Percentiles rank a stretch among this genome's conserved stretches.
phyloP scores from a whole-genome alignment of 169 alveolate species.

The Cryptosporidium ryanae region DNA sequence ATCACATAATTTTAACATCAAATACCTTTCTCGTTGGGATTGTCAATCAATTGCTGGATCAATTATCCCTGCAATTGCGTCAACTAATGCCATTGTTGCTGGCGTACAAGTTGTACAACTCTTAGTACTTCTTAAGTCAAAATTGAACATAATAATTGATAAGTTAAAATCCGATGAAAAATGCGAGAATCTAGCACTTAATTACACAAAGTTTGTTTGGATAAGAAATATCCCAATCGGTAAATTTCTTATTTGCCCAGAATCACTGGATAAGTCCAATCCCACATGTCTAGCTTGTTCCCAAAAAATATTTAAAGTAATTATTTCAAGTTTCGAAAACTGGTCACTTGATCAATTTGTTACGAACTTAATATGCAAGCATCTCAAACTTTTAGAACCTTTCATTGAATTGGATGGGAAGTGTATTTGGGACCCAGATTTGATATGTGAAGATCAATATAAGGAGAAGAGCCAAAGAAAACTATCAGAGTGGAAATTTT shows the following conservation, averaged over 20 bases:
- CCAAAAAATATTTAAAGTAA: constrained; percentile 75
- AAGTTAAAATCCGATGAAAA: constrained; percentile 44
- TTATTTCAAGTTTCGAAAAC: constrained; percentile 71
- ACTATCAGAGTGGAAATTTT: constrained; percentile 38
- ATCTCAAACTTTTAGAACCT: constrained; percentile 37
- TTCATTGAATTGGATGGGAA: constrained; percentile 45
- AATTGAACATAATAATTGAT: constrained; percentile 73
- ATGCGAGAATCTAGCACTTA: constrained; percentile 49
- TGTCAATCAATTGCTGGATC: constrained; percentile 96
- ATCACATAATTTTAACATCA: constrained; percentile 89
- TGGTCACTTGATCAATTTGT: constrained; percentile 77
- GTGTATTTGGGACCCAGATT: constrained; percentile 74
- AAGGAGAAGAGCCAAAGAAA: not conserved
- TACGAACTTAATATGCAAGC: constrained; percentile 41
- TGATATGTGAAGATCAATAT: constrained; percentile 20
- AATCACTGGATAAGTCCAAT: constrained; percentile 75
- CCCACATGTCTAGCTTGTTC: constrained; percentile 79
- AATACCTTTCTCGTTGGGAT: constrained; percentile 82
- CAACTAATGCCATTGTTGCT: constrained; percentile 95
- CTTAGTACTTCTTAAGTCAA: constrained; percentile 72
- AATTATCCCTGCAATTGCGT: constrained; percentile 96
- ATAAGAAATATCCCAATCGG: constrained; percentile 70
- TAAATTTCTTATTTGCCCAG: constrained; percentile 76
- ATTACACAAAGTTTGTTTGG: constrained; percentile 74
- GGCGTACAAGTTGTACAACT: constrained; percentile 91